These are phyloP conservation scores for Knoxia roxburghii DNA, from an alignment of 257 asterid species.

Conservation along the genomic window DNA sequence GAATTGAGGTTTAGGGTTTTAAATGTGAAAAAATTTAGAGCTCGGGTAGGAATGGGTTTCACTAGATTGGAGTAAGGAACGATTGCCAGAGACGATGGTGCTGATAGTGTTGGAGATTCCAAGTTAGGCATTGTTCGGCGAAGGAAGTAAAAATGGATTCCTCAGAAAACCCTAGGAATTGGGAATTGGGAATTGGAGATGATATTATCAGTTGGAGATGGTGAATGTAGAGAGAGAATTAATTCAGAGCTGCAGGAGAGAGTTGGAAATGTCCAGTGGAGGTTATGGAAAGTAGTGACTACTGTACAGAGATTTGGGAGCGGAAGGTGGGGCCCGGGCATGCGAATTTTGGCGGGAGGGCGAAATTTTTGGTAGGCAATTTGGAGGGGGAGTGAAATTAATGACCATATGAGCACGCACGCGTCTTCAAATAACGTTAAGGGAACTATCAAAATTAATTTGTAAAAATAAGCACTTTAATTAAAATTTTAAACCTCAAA, in stretches of 20 bases:
- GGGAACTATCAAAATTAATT: too few relatives aligned
- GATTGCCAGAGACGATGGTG: slow-evolving; percentile 10
- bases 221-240: neutral
- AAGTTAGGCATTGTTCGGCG: slow-evolving; percentile 13
- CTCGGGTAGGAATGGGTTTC: slow-evolving; percentile 9
- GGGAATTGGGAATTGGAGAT: neutral
- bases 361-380: slow-evolving; percentile 18
- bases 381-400: neutral
- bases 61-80: neutral
- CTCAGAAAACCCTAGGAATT: neutral
- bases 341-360: slow-evolving; percentile 49
- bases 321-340: neutral
- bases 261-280: neutral
- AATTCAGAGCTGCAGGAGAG: neutral
- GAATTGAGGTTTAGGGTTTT: slow-evolving; percentile 3
- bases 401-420: too few relatives aligned
- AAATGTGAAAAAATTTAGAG: neutral
- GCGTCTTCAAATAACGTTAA: too few relatives aligned
- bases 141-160: neutral
- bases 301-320: neutral
- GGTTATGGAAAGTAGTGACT: neutral
- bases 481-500: too few relatives aligned
- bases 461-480: too few relatives aligned
- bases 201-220: neutral
- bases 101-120: slow-evolving; percentile 2